Percentiles rank a stretch among this genome's conserved stretches.
Conservation (phyloP, 169 alveolate genomes). For the Plasmodium sp. region DNA sequence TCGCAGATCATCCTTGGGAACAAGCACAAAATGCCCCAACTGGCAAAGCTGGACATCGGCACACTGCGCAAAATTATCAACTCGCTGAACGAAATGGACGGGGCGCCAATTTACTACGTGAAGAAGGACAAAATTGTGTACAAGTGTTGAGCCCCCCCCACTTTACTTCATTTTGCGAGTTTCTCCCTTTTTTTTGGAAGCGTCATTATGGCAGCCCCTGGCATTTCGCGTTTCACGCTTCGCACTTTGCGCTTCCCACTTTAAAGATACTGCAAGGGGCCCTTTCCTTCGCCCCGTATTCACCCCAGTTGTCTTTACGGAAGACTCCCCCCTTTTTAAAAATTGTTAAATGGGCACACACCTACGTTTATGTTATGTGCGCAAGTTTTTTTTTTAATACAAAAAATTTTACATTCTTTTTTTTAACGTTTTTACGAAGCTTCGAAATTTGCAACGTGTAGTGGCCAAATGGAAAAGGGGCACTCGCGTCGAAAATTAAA, state of each 20-base stretch:
- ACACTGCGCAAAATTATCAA: constrained; percentile 42
- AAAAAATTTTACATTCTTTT: neutral
- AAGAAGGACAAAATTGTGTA: constrained; percentile 59
- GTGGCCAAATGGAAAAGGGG: neutral
- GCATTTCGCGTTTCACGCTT: neutral
- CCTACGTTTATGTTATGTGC: neutral
- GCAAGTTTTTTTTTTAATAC: neutral
- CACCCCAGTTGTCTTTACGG: neutral
- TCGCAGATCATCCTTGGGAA: constrained; percentile 51
- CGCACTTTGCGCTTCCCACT: neutral
- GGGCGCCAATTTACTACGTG: constrained; percentile 69
- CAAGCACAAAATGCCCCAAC: constrained; percentile 56
- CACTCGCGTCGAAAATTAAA: neutral
- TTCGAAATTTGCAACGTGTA: neutral
- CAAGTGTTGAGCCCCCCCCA: constrained; percentile 5
- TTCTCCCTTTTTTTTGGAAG: constrained; percentile 9
- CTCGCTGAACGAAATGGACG: constrained; percentile 69
- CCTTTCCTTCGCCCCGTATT: neutral
- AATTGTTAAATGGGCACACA: neutral
- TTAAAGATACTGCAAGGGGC: neutral
- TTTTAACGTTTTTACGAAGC: neutral
- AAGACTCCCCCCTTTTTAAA: neutral
- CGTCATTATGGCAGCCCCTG: neutral
- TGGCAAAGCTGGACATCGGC: constrained; percentile 29
- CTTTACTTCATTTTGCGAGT: neutral